These are phyloP conservation scores for Mentha longifolia DNA, from an alignment of 257 asterid genomes.

Conservation along the genomic window DNA sequence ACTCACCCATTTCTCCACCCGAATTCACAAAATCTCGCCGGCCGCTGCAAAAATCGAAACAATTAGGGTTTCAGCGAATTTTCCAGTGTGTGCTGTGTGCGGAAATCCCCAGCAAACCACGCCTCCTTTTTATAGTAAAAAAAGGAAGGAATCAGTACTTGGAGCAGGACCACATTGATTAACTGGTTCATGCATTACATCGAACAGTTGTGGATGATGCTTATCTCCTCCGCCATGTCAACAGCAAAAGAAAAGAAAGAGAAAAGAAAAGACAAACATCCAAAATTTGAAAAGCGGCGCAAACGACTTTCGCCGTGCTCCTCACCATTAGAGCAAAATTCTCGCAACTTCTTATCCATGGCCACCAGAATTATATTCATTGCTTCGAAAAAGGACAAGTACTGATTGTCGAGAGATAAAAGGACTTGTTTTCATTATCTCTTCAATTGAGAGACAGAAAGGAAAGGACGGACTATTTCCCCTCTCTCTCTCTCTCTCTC, in stretches of 20 bases:
- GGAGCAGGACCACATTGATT: not conserved
- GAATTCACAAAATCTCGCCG: not conserved
- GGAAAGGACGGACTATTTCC: no score
- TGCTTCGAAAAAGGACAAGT: not conserved
- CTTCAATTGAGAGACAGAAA: not conserved
- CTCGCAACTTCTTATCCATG: not conserved
- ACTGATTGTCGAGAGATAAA: conserved; percentile 8
- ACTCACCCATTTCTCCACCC: not conserved
- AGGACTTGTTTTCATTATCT: no score
- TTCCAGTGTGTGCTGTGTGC: not conserved
- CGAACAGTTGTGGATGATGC: conserved; percentile 20
- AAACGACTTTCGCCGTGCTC: not conserved
- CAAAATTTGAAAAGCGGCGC: not conserved
- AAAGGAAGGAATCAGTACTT: not conserved
- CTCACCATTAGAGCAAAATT: not conserved
- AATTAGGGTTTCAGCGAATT: conserved; percentile 30
- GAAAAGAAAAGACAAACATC: not conserved
- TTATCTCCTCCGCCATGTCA: not conserved
- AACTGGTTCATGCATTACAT: conserved; percentile 22
- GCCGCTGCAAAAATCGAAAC: not conserved
- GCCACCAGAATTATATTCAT: no score
- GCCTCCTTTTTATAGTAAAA: not conserved
- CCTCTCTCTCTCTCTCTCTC: no score
- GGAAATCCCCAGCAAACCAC: not conserved
- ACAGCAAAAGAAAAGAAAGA: not conserved